Percentiles rank a stretch among this genome's conserved stretches.
phyloP scores from a whole-genome alignment of 2,329 filamentous ascomycete genomes.

The Epichloe aotearoae region DNA sequence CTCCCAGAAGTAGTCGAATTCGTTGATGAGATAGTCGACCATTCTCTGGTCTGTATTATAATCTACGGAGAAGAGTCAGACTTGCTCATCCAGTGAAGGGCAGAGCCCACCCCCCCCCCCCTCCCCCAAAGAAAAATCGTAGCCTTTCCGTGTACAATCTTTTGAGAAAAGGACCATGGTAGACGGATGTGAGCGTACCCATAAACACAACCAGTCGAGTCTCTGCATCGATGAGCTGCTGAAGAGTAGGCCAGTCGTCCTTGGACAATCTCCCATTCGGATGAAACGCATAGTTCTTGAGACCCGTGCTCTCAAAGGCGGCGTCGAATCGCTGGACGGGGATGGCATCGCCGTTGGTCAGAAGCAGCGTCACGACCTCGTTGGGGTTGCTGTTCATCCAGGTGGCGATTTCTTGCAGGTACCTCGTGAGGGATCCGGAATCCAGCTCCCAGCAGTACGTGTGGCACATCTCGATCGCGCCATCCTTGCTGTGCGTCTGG shows the following conservation, averaged over 20 bases:
- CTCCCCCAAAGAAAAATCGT: neutral
- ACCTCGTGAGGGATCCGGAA: conserved; percentile 41
- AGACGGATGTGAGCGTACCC: conserved; percentile 25
- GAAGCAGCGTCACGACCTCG: conserved; percentile 49
- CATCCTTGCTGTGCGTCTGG: conserved; percentile 44
- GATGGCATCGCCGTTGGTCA: conserved; percentile 49
- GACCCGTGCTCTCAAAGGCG: conserved; percentile 39
- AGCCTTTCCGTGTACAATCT: no score
- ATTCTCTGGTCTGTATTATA: conserved; percentile 35
- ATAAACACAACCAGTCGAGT: conserved; percentile 61
- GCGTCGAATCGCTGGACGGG: conserved; percentile 40
- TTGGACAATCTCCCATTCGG: conserved; percentile 29
- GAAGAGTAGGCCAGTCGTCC: conserved; percentile 56
- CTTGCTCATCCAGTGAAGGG: neutral
- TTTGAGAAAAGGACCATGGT: no score
- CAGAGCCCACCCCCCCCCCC: no score
- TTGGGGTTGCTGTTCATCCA: conserved; percentile 47
- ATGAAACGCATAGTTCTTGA: conserved; percentile 43
- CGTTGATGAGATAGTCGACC: conserved; percentile 49
- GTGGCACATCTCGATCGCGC: conserved; percentile 48
- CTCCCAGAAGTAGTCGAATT: conserved; percentile 58
- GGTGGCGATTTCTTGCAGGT: conserved; percentile 41
- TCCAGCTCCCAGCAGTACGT: conserved; percentile 47
- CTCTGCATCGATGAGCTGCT: conserved; percentile 46
- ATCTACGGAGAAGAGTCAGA: conserved; percentile 31